Conservation (phyloP, 2,329 filamentous ascomycete species). For the Ophiostoma populinum region DNA sequence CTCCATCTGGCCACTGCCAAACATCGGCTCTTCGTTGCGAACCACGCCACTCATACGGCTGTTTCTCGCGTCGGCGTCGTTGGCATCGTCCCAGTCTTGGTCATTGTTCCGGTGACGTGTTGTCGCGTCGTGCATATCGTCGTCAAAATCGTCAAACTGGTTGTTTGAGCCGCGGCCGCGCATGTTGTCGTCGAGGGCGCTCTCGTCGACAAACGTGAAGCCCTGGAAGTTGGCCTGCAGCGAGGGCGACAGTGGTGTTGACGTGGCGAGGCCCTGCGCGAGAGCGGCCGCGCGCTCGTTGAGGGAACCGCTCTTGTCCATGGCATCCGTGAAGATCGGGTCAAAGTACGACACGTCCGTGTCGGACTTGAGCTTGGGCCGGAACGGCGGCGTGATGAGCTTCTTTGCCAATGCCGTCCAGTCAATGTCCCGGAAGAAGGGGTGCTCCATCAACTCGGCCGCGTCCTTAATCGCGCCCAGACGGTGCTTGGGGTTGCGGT, state of each 20-base stretch:
- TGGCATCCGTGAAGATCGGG: constrained; percentile 89
- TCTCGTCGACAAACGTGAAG: constrained; percentile 98
- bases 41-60: constrained; percentile 48
- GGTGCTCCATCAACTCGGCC: constrained; percentile 80
- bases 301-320: constrained; percentile 71
- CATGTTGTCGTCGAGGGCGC: constrained; percentile 79
- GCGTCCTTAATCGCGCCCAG: constrained; percentile 83
- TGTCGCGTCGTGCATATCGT: constrained; percentile 44
- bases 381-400: constrained; percentile 89
- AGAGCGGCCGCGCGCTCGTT: constrained; percentile 82
- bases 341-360: constrained; percentile 97
- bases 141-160: constrained; percentile 23
- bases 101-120: constrained; percentile 20
- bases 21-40: constrained; percentile 46
- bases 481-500: constrained; percentile 90
- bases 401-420: constrained; percentile 82
- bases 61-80: constrained; percentile 34
- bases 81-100: constrained; percentile 41
- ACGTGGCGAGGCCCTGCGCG: constrained; percentile 70
- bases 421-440: constrained; percentile 88
- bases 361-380: constrained; percentile 89
- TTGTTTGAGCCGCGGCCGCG: constrained; percentile 27
- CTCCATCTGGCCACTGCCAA: constrained; percentile 46
- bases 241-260: constrained; percentile 81
- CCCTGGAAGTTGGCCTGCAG: constrained; percentile 97